Evolutionary conservation across 169 alveolate species (phyloP).

Genomic region (Eimeria nieschulzi): DNA sequence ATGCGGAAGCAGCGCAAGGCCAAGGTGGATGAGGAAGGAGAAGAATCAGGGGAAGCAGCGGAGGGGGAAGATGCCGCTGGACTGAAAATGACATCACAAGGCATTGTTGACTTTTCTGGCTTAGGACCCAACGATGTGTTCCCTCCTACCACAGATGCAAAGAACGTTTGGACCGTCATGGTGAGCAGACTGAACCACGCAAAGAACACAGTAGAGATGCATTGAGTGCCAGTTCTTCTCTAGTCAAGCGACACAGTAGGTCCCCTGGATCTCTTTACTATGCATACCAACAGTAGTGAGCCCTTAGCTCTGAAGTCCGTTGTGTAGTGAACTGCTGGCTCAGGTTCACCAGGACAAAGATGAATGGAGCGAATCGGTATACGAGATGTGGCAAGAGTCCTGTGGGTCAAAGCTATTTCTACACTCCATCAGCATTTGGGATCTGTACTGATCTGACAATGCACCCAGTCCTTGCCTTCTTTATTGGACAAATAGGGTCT

Average conservation of each 20-base stretch:
- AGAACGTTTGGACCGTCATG: conserved; percentile 69
- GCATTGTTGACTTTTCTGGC: conserved; percentile 52
- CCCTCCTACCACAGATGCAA: conserved; percentile 35
- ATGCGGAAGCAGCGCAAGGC: conserved; percentile 33
- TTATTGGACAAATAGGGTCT: too few species aligned
- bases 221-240: too few species aligned
- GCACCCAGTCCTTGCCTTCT: too few species aligned
- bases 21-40: conserved; percentile 16
- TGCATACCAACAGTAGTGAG: neutral
- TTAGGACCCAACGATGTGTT: conserved; percentile 48
- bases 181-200: neutral
- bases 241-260: too few species aligned
- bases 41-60: conserved; percentile 20
- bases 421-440: neutral
- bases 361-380: conserved; percentile 60
- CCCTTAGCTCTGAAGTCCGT: neutral
- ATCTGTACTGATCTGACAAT: neutral
- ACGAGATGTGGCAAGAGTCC: conserved; percentile 70
- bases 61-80: neutral
- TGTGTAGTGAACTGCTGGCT: neutral
- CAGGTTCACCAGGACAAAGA: conserved; percentile 68
- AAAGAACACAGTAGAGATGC: too few species aligned
- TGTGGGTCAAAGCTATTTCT: neutral
- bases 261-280: neutral
- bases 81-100: conserved; percentile 19